Evolutionary conservation across 345 rosid genomes (phyloP).

Genomic region (Syzygium aromaticum): DNA sequence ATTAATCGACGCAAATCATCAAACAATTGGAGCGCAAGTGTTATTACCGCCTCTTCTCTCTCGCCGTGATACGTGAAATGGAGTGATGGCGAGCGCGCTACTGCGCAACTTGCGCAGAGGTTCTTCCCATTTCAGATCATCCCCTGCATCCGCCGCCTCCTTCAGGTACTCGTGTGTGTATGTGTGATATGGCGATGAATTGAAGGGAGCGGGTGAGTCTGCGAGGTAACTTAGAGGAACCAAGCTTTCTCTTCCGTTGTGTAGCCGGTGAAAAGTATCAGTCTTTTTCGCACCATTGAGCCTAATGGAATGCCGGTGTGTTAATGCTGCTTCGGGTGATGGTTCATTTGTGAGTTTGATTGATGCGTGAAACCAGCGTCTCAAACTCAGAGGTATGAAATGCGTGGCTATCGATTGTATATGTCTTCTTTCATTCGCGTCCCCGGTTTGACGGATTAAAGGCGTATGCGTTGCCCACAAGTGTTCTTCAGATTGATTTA

Average conservation of each 20-base stretch:
- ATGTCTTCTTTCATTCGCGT: neutral
- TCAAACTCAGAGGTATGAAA: neutral
- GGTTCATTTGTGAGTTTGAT: neutral
- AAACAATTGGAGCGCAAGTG: neutral
- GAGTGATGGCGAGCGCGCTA: slow-evolving; percentile 21
- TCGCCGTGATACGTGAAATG: neutral
- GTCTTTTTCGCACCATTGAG: neutral
- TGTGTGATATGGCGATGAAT: neutral
- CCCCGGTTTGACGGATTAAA: neutral
- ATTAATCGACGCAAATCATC: neutral
- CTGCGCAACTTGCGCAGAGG: slow-evolving; percentile 16
- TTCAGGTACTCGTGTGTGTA: slow-evolving; percentile 13
- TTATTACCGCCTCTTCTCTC: neutral
- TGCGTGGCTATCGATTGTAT: neutral
- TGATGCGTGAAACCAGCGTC: neutral
- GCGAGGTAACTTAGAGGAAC: neutral
- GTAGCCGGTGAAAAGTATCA: neutral
- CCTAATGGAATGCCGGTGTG: neutral
- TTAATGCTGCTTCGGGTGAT: neutral
- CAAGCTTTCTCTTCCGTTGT: neutral
- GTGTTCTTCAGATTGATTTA: neutral
- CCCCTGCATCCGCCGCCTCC: slow-evolving; percentile 9
- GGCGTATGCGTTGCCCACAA: neutral
- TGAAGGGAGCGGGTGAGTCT: neutral
- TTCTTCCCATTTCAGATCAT: slow-evolving; percentile 16